phyloP scores from a whole-genome alignment of 192 early-diverging fungal genomes.

The Anaeromyces robustus region DNA sequence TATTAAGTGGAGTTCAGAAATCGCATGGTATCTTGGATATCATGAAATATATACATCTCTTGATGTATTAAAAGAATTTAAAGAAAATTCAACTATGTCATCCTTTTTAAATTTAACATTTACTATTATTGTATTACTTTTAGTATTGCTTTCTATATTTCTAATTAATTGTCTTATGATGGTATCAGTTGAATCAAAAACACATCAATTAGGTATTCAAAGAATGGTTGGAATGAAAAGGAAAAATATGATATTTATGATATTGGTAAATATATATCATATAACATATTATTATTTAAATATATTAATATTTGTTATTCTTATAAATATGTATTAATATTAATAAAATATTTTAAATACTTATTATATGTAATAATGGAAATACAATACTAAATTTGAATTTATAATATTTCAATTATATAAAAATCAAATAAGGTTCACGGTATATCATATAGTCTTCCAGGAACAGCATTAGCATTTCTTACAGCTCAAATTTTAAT shows the following conservation, averaged over 20 bases:
- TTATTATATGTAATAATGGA: too few species aligned
- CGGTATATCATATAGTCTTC: neutral
- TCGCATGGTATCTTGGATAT: slow-evolving; percentile 9
- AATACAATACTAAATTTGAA: too few species aligned
- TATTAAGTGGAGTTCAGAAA: slow-evolving; percentile 6
- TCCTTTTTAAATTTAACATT: slow-evolving; percentile 12
- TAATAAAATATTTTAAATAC: too few species aligned
- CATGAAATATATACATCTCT: neutral
- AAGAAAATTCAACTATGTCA: slow-evolving; percentile 4
- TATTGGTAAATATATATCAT: neutral
- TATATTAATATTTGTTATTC: neutral
- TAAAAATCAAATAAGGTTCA: neutral
- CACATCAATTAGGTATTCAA: slow-evolving; percentile 13
- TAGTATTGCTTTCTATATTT: slow-evolving; percentile 12
- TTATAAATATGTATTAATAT: too few species aligned
- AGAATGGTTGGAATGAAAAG: slow-evolving; percentile 15
- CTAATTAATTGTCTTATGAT: slow-evolving; percentile 16
- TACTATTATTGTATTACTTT: slow-evolving; percentile 10
- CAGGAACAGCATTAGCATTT: neutral
- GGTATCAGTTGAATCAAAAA: slow-evolving; percentile 16
- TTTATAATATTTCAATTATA: too few species aligned
- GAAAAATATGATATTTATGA: slow-evolving; percentile 1
- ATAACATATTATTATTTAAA: neutral
- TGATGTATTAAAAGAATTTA: slow-evolving; percentile 1
- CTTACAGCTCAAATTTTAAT: neutral